Evolutionary conservation across 2,329 filamentous ascomycete species (phyloP), one percentile per base, ranked within the genome.

Genomic region (Fusarium veterinarium): DNA sequence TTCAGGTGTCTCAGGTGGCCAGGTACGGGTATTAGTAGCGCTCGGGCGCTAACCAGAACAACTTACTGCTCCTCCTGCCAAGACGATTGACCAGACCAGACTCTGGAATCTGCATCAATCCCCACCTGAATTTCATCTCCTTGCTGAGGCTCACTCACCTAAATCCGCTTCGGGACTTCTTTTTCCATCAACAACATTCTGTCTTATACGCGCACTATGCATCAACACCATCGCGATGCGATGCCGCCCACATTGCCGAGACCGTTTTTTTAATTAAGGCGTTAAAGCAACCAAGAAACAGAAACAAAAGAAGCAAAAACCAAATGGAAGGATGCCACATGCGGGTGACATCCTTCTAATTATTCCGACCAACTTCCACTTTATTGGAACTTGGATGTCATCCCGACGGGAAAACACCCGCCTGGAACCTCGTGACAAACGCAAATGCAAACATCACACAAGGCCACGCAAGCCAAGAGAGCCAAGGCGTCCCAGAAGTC

Each of bases 101-200:
- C 25, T 49, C n/a, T 19, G n/a, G 48, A 23, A 31, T 42, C 28
- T 33, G 30, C n/a, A 31, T 44, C 38, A 45, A 25, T 40, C 41
- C 25, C 55, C 23, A 58, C 55, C 55, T 58, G 55, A 58, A 46
- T 49, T 58, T 35, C 30, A 35, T 58, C 51, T 38, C 42, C 45
- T 51, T 37, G 33, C 45, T 49, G 44, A 66, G 60, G 67, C 35
- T 62, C 60, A 28, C 40, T 57, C 44, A 53, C 35, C 51, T 51
- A 52, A 44, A 20, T 41, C n/a, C 52, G 55, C 46, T 44, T 49
- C 61, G 51, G 53, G 62, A 16, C 51, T 48, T 60, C 53, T 73
- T 71, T 73, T 74, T 71, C 67, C 71, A 71, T 68, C 71, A 71
- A 74, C 71, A 73, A 67, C 71, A 71, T 42, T 17, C 37, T 71